phyloP scores from a whole-genome alignment of 2,329 filamentous ascomycete genomes.

The Exophiala sp. region DNA sequence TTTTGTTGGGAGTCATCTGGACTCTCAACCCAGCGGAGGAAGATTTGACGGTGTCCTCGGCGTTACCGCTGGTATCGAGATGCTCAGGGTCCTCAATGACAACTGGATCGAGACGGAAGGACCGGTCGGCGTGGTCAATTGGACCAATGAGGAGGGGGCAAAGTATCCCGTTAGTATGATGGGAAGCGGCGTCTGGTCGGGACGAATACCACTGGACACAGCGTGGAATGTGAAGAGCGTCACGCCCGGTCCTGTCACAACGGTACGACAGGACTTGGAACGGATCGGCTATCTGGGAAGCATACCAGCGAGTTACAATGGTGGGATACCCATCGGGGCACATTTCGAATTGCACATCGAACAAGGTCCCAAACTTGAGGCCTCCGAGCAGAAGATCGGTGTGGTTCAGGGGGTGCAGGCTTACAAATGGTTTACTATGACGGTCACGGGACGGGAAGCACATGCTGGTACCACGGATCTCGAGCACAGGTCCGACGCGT shows the following conservation, averaged over 20 bases:
- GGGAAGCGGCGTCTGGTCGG: slow-evolving; percentile 73
- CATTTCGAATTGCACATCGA: slow-evolving; percentile 86
- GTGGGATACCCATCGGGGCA: slow-evolving; percentile 64
- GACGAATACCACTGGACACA: slow-evolving; percentile 56
- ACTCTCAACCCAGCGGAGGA: slow-evolving; percentile 58
- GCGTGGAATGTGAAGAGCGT: slow-evolving; percentile 63
- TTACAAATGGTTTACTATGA: slow-evolving; percentile 70
- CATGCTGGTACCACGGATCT: slow-evolving; percentile 75
- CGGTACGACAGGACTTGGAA: slow-evolving; percentile 64
- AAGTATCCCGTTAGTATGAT: slow-evolving; percentile 74
- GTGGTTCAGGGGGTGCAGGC: slow-evolving; percentile 71
- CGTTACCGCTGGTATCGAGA: slow-evolving; percentile 69
- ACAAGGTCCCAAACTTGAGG: slow-evolving; percentile 73
- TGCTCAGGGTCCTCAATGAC: slow-evolving; percentile 65
- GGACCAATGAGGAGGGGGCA: slow-evolving; percentile 80
- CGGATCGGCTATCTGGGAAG: slow-evolving; percentile 65
- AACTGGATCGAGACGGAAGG: slow-evolving; percentile 65
- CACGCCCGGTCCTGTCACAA: slow-evolving; percentile 39
- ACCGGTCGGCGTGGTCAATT: slow-evolving; percentile 71
- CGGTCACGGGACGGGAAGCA: slow-evolving; percentile 63
- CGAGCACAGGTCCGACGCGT: slow-evolving; percentile 62
- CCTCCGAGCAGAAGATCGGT: slow-evolving; percentile 60
- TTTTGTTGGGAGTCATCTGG: slow-evolving; percentile 37
- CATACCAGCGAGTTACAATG: slow-evolving; percentile 46
- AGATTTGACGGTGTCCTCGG: slow-evolving; percentile 75